phyloP scores from a whole-genome alignment of 495 filamentous ascomycete species.

The Cladorrhinum samala region DNA sequence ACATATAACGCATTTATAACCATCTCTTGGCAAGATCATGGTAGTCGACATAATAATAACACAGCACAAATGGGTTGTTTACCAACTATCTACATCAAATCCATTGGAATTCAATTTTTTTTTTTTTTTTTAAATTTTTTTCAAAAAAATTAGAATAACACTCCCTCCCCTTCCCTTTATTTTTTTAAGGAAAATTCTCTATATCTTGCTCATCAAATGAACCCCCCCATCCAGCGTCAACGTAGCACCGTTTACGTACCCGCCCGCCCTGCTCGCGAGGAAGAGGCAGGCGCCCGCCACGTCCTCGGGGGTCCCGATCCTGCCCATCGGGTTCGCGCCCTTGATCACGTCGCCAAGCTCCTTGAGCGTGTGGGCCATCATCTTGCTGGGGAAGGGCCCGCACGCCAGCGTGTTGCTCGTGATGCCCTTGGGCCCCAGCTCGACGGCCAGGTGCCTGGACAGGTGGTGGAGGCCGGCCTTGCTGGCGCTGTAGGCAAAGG shows the following conservation, averaged over 20 bases:
- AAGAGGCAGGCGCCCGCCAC: constrained; percentile 74
- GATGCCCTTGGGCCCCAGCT: constrained; percentile 63
- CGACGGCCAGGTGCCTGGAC: constrained; percentile 60
- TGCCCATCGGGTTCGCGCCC: constrained; percentile 57
- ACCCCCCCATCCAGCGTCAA: constrained; percentile 66
- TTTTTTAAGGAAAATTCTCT: too few relatives aligned
- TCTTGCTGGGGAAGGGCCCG: constrained; percentile 75
- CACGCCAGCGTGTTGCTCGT: constrained; percentile 57
- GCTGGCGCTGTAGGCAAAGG: constrained; percentile 66
- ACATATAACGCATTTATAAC: too few relatives aligned
- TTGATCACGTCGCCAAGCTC: constrained; percentile 57
- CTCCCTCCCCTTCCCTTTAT: too few relatives aligned
- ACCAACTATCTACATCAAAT: too few relatives aligned
- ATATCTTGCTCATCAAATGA: constrained; percentile 30
- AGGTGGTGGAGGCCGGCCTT: constrained; percentile 77
- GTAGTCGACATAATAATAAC: neutral
- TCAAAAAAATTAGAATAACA: too few relatives aligned
- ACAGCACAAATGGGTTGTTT: too few relatives aligned
- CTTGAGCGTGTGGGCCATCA: constrained; percentile 70
- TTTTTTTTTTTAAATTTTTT: too few relatives aligned
- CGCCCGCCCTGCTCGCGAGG: constrained; percentile 62
- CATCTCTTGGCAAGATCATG: neutral
- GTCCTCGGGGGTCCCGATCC: constrained; percentile 66
- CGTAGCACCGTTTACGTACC: constrained; percentile 72
- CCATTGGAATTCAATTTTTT: neutral